Base-by-base conservation (phyloP, 2,329 filamentous ascomycete species). In the Penicillium expansum region DNA sequence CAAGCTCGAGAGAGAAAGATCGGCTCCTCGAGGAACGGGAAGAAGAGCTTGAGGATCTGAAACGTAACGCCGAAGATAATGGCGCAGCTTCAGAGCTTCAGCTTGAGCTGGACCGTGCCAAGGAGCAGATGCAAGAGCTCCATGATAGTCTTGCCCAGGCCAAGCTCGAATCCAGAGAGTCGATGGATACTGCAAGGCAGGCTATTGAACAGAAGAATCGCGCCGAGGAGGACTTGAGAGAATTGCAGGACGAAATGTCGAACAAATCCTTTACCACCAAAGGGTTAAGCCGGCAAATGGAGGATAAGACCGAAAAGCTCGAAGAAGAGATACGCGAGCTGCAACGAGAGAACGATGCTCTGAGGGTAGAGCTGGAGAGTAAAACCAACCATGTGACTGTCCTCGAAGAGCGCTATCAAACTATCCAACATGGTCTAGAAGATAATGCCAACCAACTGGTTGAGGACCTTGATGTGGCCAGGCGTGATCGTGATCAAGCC, bases 211-310 rank as follows among this genome's bases (percentile, higher is more conserved):
- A 80, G 66, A 76, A 79, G 68, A 69, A 79, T 58, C 74, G 74
- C 38, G 79, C 78, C 9, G 79, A 83, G 57, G 78, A 83, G 59
- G 80, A 86, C 55, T 76, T 87, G 2, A 80, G 83, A 48, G 79
- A 83, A 55, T 79, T 92, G 24, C 88, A 90, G 60, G 87, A 90
- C 52, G 89, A 92, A 66, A 85, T 92, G 82, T 83, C 88, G 22
- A 87, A 92, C 74, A 92, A 91, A 65, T 92, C 89, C 0, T 82
- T 91, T 37, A 85, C 85, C 52, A 89, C 88, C 13, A 91, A 89
- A 69, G 88, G 87, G 2, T 79, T 91, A 9, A 89, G 85, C 51
- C 83, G 88, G 32, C 89, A 92, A 72, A 81, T 91, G 18, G 88
- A 92, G 66, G 88, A 90, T 63, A 90, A 86, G 71, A 77, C 85